A percentile compares a stretch with the other conserved stretches of the same genome.
Evolutionary conservation across 176 grass and related monocot species (phyloP).

Genomic region (Pharus latifolius): DNA sequence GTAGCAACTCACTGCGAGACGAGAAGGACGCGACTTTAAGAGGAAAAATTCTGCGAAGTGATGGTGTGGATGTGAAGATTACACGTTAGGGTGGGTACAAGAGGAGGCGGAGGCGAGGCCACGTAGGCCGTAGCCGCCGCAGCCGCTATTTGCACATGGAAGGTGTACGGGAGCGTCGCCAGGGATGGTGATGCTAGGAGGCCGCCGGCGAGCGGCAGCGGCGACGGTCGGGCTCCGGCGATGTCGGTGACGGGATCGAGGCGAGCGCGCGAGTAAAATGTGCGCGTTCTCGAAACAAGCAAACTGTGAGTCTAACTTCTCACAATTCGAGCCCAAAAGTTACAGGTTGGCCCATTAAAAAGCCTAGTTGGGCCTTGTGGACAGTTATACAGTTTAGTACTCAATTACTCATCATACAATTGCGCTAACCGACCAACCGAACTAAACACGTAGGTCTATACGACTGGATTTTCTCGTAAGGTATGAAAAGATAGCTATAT

Average conservation of each 20-base stretch:
- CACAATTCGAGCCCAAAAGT: not conserved
- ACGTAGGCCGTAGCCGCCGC: slow-evolving; percentile 7
- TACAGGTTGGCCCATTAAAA: not conserved
- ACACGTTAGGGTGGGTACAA: slow-evolving; percentile 20
- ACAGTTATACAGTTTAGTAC: no score
- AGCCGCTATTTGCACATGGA: not conserved
- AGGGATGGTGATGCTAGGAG: not conserved
- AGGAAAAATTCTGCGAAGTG: not conserved
- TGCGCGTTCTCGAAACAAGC: not conserved
- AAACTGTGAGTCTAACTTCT: not conserved
- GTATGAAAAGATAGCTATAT: no score
- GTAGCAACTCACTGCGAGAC: not conserved
- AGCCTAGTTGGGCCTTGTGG: not conserved
- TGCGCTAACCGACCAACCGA: no score
- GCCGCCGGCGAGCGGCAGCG: not conserved
- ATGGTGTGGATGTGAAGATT: not conserved
- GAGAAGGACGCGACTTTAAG: not conserved
- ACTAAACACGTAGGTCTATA: no score
- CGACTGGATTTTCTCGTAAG: no score
- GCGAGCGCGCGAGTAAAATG: not conserved
- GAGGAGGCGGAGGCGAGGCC: slow-evolving; percentile 17
- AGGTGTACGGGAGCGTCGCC: no score
- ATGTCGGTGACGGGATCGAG: not conserved
- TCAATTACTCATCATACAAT: no score
- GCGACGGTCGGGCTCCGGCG: not conserved